These are phyloP conservation scores for Trichoderma hamatum DNA, from an alignment of 2,329 filamentous ascomycete species.

Conservation along the genomic window DNA sequence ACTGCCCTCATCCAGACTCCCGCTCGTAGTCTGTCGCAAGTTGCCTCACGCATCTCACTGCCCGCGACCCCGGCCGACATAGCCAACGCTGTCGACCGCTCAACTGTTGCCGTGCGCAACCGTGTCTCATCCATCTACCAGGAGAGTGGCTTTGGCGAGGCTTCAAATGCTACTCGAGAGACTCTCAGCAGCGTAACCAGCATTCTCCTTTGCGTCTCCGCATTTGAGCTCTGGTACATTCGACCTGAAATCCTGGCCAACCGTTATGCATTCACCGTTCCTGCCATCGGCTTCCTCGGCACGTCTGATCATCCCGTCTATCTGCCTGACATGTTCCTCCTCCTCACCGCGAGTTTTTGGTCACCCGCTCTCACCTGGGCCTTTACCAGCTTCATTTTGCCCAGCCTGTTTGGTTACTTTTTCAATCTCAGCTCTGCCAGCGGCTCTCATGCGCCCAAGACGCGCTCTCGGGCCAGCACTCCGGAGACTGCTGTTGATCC, in stretches of 20 bases:
- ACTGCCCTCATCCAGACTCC: conserved; percentile 54
- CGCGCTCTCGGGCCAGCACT: conserved; percentile 44
- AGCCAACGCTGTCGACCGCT: conserved; percentile 73
- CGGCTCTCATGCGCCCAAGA: conserved; percentile 45
- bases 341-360: conserved; percentile 83
- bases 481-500: conserved; percentile 74
- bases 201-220: conserved; percentile 68
- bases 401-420: conserved; percentile 78
- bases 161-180: conserved; percentile 67
- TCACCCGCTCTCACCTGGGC: conserved; percentile 76
- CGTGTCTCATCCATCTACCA: conserved; percentile 67
- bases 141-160: conserved; percentile 67
- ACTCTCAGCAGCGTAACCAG: conserved; percentile 71
- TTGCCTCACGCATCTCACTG: conserved; percentile 66
- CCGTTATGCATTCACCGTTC: conserved; percentile 72
- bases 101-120: conserved; percentile 66
- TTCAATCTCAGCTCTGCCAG: conserved; percentile 75
- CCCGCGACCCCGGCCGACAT: conserved; percentile 81
- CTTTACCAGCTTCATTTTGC: conserved; percentile 70
- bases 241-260: conserved; percentile 71
- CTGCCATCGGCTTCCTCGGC: conserved; percentile 59
- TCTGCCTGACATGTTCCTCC: conserved; percentile 78
- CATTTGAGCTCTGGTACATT: conserved; percentile 72
- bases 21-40: conserved; percentile 56
- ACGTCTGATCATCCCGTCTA: conserved; percentile 64